Percentiles rank a stretch among this genome's conserved stretches.
Conservation (phyloP, 306 rosid species). For the Vicia faba region DNA sequence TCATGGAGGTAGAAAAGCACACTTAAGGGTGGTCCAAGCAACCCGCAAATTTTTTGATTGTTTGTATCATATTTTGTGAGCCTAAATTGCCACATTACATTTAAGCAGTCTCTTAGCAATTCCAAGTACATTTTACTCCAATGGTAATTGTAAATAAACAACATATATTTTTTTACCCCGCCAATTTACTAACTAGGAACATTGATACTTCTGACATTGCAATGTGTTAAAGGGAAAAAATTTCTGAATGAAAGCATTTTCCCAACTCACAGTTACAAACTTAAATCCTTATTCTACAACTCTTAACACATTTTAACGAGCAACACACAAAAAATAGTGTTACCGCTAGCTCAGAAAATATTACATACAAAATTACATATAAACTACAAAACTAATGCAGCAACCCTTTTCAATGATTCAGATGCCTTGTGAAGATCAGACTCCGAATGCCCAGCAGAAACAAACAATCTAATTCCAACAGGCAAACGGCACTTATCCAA, state of each 20-base stretch:
- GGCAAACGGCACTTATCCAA: slow-evolving; percentile 82
- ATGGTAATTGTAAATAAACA: too few species aligned
- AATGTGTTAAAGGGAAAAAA: too few species aligned
- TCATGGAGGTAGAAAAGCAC: too few species aligned
- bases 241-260: slow-evolving; percentile 13
- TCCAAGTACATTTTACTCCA: too few species aligned
- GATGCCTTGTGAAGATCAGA: slow-evolving; percentile 72
- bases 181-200: too few species aligned
- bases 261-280: slow-evolving; percentile 24
- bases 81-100: too few species aligned
- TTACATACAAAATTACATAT: slow-evolving; percentile 30
- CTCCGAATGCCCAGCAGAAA: slow-evolving; percentile 84
- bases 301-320: slow-evolving; percentile 30
- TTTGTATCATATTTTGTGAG: too few species aligned
- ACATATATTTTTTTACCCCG: too few species aligned
- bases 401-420: slow-evolving; percentile 71
- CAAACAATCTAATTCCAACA: slow-evolving; percentile 76
- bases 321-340: slow-evolving; percentile 35
- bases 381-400: slow-evolving; percentile 46
- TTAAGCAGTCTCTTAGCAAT: too few species aligned
- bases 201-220: too few species aligned
- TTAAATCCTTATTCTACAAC: slow-evolving; percentile 38
- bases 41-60: too few species aligned
- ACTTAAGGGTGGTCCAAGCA: too few species aligned
- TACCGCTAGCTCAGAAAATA: slow-evolving; percentile 24